These are phyloP conservation scores for Trichophyton schoenleinii DNA, from an alignment of 2,329 filamentous ascomycete genomes.

Conservation along the genomic window DNA sequence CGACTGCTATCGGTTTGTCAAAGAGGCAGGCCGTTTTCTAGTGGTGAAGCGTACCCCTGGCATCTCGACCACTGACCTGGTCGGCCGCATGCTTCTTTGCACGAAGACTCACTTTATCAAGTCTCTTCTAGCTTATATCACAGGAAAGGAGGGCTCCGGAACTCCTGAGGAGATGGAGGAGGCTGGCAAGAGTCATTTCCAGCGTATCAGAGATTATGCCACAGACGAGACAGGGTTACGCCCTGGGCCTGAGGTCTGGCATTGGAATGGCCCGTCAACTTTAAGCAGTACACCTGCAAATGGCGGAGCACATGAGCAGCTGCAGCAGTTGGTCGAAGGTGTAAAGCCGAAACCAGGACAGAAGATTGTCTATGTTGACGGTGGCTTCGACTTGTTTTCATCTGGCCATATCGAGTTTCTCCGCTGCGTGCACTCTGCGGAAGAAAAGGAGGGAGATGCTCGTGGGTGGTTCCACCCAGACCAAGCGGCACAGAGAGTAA, in stretches of 20 bases:
- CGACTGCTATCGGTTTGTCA: conserved; percentile 97
- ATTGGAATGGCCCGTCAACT: conserved; percentile 52
- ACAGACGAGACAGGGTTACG: conserved; percentile 69
- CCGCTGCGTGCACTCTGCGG: conserved; percentile 58
- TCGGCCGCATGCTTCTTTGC: conserved; percentile 92
- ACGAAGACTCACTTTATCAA: conserved; percentile 90
- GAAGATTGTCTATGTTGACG: conserved; percentile 85
- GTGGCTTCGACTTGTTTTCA: conserved; percentile 91
- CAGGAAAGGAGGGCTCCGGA: conserved; percentile 60
- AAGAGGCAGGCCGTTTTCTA: conserved; percentile 84
- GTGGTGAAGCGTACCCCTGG: conserved; percentile 92
- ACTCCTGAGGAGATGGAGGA: conserved; percentile 52
- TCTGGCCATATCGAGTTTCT: conserved; percentile 96
- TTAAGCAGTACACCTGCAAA: conserved; percentile 32
- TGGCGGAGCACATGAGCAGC: conserved; percentile 39
- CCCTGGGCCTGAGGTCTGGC: conserved; percentile 74
- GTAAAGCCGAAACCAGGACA: conserved; percentile 63
- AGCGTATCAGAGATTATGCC: conserved; percentile 73
- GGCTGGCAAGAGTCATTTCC: conserved; percentile 55
- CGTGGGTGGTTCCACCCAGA: conserved; percentile 64
- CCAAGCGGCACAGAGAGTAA: conserved; percentile 49
- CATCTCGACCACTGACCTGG: conserved; percentile 95
- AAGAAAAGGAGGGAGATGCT: conserved; percentile 54
- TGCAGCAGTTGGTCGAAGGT: conserved; percentile 57
- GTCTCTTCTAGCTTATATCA: conserved; percentile 56